Evolutionary conservation across 805 yeast genomes (phyloP).

Genomic region (Vanderwaltozyma polyspora): DNA sequence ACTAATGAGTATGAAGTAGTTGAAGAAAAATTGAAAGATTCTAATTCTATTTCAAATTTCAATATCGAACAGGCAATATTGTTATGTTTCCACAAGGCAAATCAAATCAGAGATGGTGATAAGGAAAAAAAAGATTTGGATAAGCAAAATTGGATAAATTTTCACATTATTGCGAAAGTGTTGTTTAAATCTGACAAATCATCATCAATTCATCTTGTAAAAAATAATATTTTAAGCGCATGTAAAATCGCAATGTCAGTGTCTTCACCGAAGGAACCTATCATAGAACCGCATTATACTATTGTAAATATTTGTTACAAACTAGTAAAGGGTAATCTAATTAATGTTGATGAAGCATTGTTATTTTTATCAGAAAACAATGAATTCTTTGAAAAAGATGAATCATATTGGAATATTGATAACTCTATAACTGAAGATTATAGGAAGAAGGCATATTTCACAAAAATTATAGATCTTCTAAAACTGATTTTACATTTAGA

Average conservation of each 20-base stretch:
- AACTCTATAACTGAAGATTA: constrained; percentile 6
- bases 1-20: constrained; percentile 11
- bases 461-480: constrained; percentile 35
- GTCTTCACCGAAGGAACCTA: constrained; percentile 37
- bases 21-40: constrained; percentile 4
- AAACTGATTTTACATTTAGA: constrained; percentile 44
- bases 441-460: constrained; percentile 26
- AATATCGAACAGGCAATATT: constrained; percentile 24
- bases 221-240: constrained; percentile 32
- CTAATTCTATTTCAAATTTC: constrained; percentile 16
- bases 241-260: constrained; percentile 31
- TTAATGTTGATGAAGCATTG: constrained; percentile 32
- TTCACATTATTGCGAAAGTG: constrained; percentile 47
- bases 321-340: constrained; percentile 29
- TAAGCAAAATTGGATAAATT: constrained; percentile 47
- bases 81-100: constrained; percentile 15
- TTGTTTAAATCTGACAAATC: constrained; percentile 37
- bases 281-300: constrained; percentile 71
- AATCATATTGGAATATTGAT: constrained; percentile 17
- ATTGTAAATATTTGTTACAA: constrained; percentile 51
- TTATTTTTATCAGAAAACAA: constrained; percentile 30
- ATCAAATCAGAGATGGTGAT: constrained; percentile 15
- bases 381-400: constrained; percentile 16
- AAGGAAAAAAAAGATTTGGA: constrained; percentile 9
- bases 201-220: neutral